Percentiles rank a stretch among this genome's conserved stretches.
Conservation (phyloP, 2,329 filamentous ascomycete genomes). For the Pseudogymnoascus sp. region DNA sequence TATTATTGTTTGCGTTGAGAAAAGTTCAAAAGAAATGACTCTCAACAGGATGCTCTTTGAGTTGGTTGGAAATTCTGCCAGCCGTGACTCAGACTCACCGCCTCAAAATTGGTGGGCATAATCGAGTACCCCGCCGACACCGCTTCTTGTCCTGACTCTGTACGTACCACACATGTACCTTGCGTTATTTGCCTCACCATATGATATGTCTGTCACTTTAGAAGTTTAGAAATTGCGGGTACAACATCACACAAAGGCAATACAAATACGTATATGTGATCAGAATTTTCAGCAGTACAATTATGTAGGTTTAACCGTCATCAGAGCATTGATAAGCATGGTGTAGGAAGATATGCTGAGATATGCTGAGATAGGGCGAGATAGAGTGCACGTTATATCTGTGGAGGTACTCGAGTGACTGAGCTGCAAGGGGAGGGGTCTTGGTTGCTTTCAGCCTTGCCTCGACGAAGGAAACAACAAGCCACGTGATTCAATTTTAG, state of each 20-base stretch:
- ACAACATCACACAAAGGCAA: neutral
- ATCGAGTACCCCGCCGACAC: neutral
- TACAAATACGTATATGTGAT: neutral
- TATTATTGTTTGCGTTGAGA: slow-evolving; percentile 12
- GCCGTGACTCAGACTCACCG: slow-evolving; percentile 12
- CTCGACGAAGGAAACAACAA: neutral
- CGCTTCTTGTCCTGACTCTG: neutral
- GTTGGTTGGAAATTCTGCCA: slow-evolving; percentile 13
- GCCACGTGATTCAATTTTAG: neutral
- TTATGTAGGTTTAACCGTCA: neutral
- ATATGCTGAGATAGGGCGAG: neutral
- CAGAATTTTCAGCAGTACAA: neutral
- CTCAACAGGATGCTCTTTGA: slow-evolving; percentile 8
- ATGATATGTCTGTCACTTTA: neutral
- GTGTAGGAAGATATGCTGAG: neutral
- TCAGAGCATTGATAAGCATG: neutral
- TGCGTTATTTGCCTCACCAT: neutral
- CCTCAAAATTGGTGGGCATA: neutral
- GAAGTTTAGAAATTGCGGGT: neutral
- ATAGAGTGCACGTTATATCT: neutral
- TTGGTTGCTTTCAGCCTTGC: neutral
- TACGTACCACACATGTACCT: neutral
- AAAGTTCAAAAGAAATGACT: slow-evolving; percentile 11
- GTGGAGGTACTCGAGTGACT: neutral
- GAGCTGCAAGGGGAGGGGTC: neutral